Base-by-base conservation (phyloP, 305 asterid genomes). In the Ajuga reptans region DNA sequence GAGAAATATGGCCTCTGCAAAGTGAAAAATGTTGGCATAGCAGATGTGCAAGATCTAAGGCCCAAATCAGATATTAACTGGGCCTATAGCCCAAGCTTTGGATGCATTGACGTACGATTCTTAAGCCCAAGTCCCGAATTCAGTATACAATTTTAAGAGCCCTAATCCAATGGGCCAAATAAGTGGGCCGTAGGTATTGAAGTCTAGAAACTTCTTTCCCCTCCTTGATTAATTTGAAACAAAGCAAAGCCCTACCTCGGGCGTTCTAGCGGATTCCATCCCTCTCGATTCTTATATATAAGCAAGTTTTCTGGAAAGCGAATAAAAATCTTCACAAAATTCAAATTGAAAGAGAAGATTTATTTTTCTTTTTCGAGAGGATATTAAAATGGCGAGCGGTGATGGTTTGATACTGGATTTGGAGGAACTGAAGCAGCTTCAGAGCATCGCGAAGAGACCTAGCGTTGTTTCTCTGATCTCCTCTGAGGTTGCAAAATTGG, bases 381-480 rank as follows among this genome's bases (percentile, higher is more conserved):
- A 21, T 21, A 21, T n/a, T 4, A 64, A 59, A 81, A 87, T 92
- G 96, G 92, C 84, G 65, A 72, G 65, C 74, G 57, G 51, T 9
- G 83, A 84, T 14, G 92, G 85, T 55, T 64, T 84, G 41, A 79
- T 84, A 10, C 71, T 88, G 82, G 98, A 92, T 61, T 73, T 92
- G 81, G 91, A 84, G 63, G 98, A 92, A 71, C 64, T 92, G 82
- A 88, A 79, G 77, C 89, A 85, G 52, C 92, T 92, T 18, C 92
- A 83, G 17, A 77, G 77, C 83, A 84, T 89, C 53, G 92, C 96
- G 1, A 92, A 88, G 78, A 85, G 96, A 57, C 96, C 96, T 41
- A 88, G 89, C 29, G 81, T 89, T 60, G 75, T 81, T 56, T 84
- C 96, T 52, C 87, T 92, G 9, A 79, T 92, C 63, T 85, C 92